Evolutionary conservation across 2,329 filamentous ascomycete species (phyloP).

Genomic region (Sporothrix brunneoviolacea): DNA sequence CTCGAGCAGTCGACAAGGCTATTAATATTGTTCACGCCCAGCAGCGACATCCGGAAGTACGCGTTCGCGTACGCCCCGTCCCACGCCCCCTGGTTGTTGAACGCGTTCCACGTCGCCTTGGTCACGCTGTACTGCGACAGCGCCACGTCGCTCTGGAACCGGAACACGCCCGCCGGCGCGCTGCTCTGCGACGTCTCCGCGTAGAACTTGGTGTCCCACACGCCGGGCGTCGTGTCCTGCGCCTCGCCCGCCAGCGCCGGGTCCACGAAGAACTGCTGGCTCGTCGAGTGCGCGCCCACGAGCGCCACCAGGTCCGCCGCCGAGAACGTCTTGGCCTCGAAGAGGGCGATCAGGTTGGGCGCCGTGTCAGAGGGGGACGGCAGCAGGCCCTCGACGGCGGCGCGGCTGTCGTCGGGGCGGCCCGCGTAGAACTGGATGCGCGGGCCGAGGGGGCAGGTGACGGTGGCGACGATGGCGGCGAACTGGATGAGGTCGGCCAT

Average conservation of each 20-base stretch:
- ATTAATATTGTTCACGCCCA: conserved; percentile 52
- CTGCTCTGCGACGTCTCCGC: conserved; percentile 28
- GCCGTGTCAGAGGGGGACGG: conserved; percentile 35
- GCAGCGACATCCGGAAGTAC: conserved; percentile 47
- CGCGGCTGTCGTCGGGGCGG: conserved; percentile 34
- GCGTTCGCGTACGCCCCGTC: conserved; percentile 45
- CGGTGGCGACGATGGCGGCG: conserved; percentile 38
- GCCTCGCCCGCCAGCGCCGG: conserved; percentile 29
- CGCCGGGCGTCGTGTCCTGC: conserved; percentile 41
- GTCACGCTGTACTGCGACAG: conserved; percentile 33
- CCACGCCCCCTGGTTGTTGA: conserved; percentile 32
- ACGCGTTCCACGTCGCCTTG: conserved; percentile 31
- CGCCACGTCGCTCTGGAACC: conserved; percentile 36
- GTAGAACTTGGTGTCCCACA: conserved; percentile 47
- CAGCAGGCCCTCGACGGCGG: conserved; percentile 31
- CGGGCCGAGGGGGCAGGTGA: conserved; percentile 45
- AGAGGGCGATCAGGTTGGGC: conserved; percentile 38
- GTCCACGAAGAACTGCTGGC: conserved; percentile 41
- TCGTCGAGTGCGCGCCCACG: conserved; percentile 46
- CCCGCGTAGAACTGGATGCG: conserved; percentile 41
- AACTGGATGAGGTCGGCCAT: conserved; percentile 49
- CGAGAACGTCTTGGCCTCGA: conserved; percentile 43
- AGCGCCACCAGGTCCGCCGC: conserved; percentile 46
- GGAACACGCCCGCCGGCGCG: conserved; percentile 28
- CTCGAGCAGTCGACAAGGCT: conserved; percentile 46